Base-by-base conservation (phyloP, 1,139 yeast genomes). In the Saccharomyces pastorianus region DNA sequence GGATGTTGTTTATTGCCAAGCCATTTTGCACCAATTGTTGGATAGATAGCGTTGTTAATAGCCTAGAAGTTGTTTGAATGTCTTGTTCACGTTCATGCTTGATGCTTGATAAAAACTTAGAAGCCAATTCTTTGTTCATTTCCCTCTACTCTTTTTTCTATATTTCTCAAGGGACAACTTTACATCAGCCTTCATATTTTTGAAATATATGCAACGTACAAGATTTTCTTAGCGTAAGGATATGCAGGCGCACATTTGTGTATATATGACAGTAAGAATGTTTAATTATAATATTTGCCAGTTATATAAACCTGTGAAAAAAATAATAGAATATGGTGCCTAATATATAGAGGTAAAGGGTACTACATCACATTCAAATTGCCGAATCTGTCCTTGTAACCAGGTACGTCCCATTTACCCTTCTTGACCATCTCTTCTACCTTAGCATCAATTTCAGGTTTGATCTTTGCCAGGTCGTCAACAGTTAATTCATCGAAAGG, bases 371-470 rank as follows among this genome's bases (percentile, higher is more conserved):
- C 89, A 70, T 93, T 88, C 77, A 90, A 83, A 75, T 88, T 89
- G 74, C 97, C 97, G 75, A 90, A 91, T 83, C 89, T 91, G 76
- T 91, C 98, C 77, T 87, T 86, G 84, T 93, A 93, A 67, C 96
- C 96, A 67, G 99, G 98, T 66, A 91, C 96, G 70, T 88, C 90
- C 96, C 96, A 91, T 79, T 88, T 88, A 76, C 96, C 96, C 81
- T 90, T 86, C 83, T 86, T 84, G 69, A 93, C 91, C 95, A 93
- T 86, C 77, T 89, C 89, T 70, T 80, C 82, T 66, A 91, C 96
- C 85, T 93, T 93, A 68, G 88, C 93, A 71, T 91, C 96, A 73
- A 93, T 87, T 75, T 93, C 98, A 67, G 99, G 97, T 78, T 93
- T 88, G 61, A 97, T 98, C 79, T 84, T 83, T 69, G 87, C 86